Evolutionary conservation across 495 filamentous ascomycete species (phyloP), one percentile per base, ranked within the genome.

Genomic region (Penicillium soppii): DNA sequence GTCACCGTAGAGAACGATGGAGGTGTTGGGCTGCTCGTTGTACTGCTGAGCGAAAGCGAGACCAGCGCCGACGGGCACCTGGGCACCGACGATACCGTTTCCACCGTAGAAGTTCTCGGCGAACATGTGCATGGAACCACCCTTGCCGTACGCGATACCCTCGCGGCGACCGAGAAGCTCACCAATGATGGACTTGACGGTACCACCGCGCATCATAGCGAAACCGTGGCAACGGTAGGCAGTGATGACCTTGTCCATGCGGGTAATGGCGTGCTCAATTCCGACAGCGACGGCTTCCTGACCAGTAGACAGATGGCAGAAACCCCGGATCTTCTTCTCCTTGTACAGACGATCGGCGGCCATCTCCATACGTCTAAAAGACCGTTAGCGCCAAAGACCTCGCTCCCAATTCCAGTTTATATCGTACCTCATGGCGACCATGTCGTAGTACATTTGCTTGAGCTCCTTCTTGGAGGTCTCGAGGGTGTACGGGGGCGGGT

Each of bases 101-200:
- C 94, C 94, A 65, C 94, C 94, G 67, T 91, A 98, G 81, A 98
- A 98, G 56, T 91, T 91, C 71, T 90, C 89, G 61, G 92, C 79
- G 81, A 98, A 98, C 94, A 98, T 98, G 80, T 98, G 94, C 94
- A 98, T 98, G 49, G 90, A 95, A 57, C 94, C 94, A 64, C 94
- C 94, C 82, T 98, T 98, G 65, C 94, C 94, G 79, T 95, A 92
- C 48, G 94, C 90, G 68, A 98, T 97, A 74, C 94, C 94, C 63
- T 92, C 91, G 63, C 94, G 84, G 58, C 94, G 87, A 57, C 94
- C 94, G 23, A 98, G 83, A 46, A 98, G 82, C 77, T 98, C 94
- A 61, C 92, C 94, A 66, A 98, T 96, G 72, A 98, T 95, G 49
- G 86, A 88, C 70, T 90, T 87, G 62, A 97, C 85, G 48, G 87